Conservation (phyloP, 176 grass and related monocot species). For the Pharus latifolius region DNA sequence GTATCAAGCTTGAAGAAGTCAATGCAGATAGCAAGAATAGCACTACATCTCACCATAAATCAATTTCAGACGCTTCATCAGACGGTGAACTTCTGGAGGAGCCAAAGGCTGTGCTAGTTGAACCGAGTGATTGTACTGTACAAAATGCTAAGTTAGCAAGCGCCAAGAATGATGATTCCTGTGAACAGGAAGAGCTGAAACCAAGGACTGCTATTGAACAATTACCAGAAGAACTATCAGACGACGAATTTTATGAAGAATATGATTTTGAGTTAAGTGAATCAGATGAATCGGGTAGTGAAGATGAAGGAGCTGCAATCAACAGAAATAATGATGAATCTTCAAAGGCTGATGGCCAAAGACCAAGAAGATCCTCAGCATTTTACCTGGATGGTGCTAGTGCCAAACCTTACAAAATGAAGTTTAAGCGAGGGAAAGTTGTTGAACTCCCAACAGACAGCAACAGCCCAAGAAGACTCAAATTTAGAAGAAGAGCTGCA, state of each 20-base stretch:
- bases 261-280: constrained; percentile 54
- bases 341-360: constrained; percentile 16
- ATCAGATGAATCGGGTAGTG: constrained; percentile 26
- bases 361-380: constrained; percentile 20
- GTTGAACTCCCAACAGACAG: constrained; percentile 54
- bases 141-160: constrained; percentile 13
- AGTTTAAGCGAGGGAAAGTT: constrained; percentile 75
- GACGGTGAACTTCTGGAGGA: constrained; percentile 10
- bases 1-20: constrained; percentile 1
- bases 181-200: constrained; percentile 17
- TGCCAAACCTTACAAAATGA: constrained; percentile 58
- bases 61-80: constrained; percentile 30
- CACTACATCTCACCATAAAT: constrained; percentile 4
- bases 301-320: constrained; percentile 27
- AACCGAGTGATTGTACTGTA: constrained; percentile 11
- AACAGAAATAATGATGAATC: constrained; percentile 11
- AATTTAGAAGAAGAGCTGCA: constrained; percentile 62
- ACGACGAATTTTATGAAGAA: constrained; percentile 36
- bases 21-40: background rate
- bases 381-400: constrained; percentile 30
- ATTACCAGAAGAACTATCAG: constrained; percentile 26
- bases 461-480: constrained; percentile 51
- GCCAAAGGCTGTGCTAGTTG: constrained; percentile 11
- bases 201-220: constrained; percentile 26
- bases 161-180: background rate